phyloP scores from a whole-genome alignment of 495 filamentous ascomycete species.

The Hyaloscypha finlandica region DNA sequence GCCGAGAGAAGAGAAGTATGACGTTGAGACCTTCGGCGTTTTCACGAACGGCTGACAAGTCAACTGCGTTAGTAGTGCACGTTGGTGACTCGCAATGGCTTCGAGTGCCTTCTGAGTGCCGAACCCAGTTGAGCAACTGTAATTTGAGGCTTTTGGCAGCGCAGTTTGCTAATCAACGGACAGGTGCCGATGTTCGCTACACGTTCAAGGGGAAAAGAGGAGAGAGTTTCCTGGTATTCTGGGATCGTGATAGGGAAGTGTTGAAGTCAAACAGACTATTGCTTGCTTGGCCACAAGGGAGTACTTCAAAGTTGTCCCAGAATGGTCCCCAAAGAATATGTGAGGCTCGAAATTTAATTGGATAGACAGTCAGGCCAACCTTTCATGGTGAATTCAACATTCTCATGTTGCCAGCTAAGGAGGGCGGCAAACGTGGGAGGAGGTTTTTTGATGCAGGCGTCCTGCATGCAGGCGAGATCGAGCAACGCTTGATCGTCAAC shows the following conservation, averaged over 20 bases:
- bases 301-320: not conserved
- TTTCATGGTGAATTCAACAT: too few species aligned
- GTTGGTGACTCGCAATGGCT: not conserved
- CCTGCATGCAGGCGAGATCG: not conserved
- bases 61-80: not conserved
- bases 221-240: not conserved
- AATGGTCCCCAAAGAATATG: not conserved
- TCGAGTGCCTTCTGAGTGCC: not conserved
- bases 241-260: not conserved
- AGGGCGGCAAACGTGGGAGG: not conserved
- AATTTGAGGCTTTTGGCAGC: not conserved
- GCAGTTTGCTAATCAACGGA: not conserved
- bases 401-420: not conserved
- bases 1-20: not conserved
- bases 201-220: not conserved
- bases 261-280: not conserved
- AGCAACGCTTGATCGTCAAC: slow-evolving; percentile 1
- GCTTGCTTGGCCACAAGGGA: not conserved
- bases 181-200: not conserved
- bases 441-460: not conserved
- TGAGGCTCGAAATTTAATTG: not conserved
- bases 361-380: not conserved
- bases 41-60: not conserved
- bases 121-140: not conserved
- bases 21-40: not conserved